Evolutionary conservation across 2,329 filamentous ascomycete genomes (phyloP).

Genomic region (Leptographium flavum): DNA sequence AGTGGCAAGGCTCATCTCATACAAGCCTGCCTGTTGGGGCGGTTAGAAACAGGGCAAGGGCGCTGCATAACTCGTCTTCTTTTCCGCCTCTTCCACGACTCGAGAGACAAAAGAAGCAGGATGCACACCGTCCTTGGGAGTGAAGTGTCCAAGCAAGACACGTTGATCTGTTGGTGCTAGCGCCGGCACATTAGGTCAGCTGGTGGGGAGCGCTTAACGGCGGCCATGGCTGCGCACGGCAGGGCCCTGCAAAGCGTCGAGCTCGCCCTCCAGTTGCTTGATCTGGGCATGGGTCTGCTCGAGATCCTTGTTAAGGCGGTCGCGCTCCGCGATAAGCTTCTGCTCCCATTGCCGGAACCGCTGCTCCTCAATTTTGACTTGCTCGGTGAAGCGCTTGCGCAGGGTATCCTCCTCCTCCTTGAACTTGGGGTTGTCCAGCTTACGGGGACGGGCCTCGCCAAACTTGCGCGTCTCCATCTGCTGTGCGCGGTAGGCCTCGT

Average conservation of each 20-base stretch:
- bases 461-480: constrained; percentile 99
- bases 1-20: background rate
- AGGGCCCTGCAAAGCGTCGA: constrained; percentile 85
- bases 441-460: constrained; percentile 89
- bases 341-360: constrained; percentile 99
- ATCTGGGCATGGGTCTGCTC: constrained; percentile 93
- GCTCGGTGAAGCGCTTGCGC: constrained; percentile 97
- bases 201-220: constrained; percentile 41
- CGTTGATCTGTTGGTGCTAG: background rate
- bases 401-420: constrained; percentile 99
- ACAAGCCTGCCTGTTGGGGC: background rate
- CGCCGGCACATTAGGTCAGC: background rate
- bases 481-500: constrained; percentile 96
- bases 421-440: constrained; percentile 99
- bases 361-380: constrained; percentile 99
- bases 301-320: constrained; percentile 98
- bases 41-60: background rate
- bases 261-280: constrained; percentile 81
- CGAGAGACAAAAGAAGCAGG: background rate
- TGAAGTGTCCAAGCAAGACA: background rate
- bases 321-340: constrained; percentile 97
- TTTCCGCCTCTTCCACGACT: background rate
- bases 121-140: no score
- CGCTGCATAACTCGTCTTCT: background rate
- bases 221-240: constrained; percentile 84